Percentiles rank a stretch among this genome's conserved stretches.
Evolutionary conservation across 1,284 basidiomycete species (phyloP).

Genomic region (Trametes polyzona): DNA sequence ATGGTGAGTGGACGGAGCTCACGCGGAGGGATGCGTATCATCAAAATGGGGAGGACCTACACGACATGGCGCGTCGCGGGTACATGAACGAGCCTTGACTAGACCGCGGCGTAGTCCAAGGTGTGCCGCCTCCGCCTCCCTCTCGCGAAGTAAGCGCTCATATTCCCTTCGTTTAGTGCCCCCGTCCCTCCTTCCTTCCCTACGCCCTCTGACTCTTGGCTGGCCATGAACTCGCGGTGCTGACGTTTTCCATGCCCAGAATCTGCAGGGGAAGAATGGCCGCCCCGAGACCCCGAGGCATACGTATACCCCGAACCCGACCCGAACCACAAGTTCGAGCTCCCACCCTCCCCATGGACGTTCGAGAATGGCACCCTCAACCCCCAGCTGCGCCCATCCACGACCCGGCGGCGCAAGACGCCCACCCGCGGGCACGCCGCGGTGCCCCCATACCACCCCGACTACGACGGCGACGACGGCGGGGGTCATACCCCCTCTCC

Average conservation of each 20-base stretch:
- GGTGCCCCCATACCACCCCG: slow-evolving; percentile 76
- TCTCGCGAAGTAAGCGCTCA: slow-evolving; percentile 34
- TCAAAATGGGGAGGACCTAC: slow-evolving; percentile 7
- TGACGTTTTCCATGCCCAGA: slow-evolving; percentile 22
- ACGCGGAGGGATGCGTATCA: slow-evolving; percentile 1
- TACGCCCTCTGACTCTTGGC: not conserved
- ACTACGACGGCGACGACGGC: slow-evolving; percentile 50
- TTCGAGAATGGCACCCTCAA: slow-evolving; percentile 80
- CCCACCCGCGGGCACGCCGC: slow-evolving; percentile 39
- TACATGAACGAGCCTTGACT: slow-evolving; percentile 17
- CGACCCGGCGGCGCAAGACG: slow-evolving; percentile 24
- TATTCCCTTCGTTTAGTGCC: not conserved
- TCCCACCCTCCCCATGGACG: slow-evolving; percentile 78
- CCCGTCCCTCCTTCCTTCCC: not conserved
- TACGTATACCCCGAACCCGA: slow-evolving; percentile 34
- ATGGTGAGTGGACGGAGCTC: slow-evolving; percentile 79
- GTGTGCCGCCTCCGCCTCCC: slow-evolving; percentile 25
- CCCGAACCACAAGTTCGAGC: slow-evolving; percentile 45
- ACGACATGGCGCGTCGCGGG: slow-evolving; percentile 19
- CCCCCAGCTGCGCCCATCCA: slow-evolving; percentile 66
- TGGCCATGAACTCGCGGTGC: not conserved
- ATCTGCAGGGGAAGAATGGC: slow-evolving; percentile 47
- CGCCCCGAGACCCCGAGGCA: slow-evolving; percentile 58
- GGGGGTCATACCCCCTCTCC: slow-evolving; percentile 34
- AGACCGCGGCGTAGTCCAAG: slow-evolving; percentile 12